These are phyloP conservation scores for Cryptococcus deneoformans DNA, from an alignment of 1,284 basidiomycete genomes.

Conservation along the genomic window DNA sequence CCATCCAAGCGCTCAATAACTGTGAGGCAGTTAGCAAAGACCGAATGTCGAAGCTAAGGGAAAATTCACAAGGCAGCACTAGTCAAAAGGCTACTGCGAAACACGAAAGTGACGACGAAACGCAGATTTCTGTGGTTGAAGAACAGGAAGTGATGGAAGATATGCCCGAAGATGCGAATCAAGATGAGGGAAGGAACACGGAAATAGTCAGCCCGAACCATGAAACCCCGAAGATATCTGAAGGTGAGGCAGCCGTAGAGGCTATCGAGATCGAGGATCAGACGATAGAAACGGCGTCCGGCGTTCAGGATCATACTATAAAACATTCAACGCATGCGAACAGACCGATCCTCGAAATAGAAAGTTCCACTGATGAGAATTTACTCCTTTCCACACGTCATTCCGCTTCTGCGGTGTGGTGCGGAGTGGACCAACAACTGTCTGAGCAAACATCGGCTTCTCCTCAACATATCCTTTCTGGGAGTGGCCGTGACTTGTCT, in stretches of 20 bases:
- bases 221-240: constrained; percentile 6
- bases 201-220: not conserved
- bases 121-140: not conserved
- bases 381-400: not conserved
- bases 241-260: not conserved
- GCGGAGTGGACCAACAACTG: too few species aligned
- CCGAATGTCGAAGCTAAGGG: constrained; percentile 9
- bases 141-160: not conserved
- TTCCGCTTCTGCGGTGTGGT: not conserved
- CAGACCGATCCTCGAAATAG: constrained; percentile 6
- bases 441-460: too few species aligned
- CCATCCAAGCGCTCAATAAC: not conserved
- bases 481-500: too few species aligned
- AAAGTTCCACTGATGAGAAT: constrained; percentile 2
- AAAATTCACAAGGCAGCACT: constrained; percentile 11
- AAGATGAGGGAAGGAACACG: constrained; percentile 12
- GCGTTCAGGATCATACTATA: not conserved
- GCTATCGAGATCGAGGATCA: not conserved
- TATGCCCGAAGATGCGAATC: not conserved
- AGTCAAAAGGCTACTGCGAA: constrained; percentile 8
- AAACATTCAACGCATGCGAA: not conserved
- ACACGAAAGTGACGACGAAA: not conserved
- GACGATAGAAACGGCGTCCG: not conserved
- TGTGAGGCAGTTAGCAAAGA: not conserved
- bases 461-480: too few species aligned